These are phyloP conservation scores for Aspergillus sparsus DNA, from an alignment of 495 filamentous ascomycete genomes.

Conservation along the genomic window DNA sequence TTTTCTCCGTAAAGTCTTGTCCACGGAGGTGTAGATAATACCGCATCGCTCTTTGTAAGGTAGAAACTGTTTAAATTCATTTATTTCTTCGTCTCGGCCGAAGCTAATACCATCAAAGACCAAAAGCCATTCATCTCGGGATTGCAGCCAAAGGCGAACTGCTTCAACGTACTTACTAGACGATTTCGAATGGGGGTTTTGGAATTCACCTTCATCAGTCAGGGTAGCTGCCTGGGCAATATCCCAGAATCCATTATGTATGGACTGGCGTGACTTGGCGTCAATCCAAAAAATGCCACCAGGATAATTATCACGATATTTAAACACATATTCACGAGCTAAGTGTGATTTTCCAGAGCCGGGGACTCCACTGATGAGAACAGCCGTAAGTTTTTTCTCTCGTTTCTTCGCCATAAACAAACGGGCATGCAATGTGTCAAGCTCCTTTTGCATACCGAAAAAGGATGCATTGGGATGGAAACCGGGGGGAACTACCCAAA, in stretches of 20 bases:
- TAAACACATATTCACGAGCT: slow-evolving; percentile 78
- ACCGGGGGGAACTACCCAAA: slow-evolving; percentile 70
- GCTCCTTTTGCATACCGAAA: slow-evolving; percentile 70
- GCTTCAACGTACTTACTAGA: slow-evolving; percentile 56
- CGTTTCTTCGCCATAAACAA: slow-evolving; percentile 65
- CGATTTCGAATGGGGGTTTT: slow-evolving; percentile 42
- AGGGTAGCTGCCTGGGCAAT: slow-evolving; percentile 68
- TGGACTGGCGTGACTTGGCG: slow-evolving; percentile 63
- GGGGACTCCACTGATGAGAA: slow-evolving; percentile 71
- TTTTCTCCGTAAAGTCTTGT: slow-evolving; percentile 65
- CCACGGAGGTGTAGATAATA: slow-evolving; percentile 77
- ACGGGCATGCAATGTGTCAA: slow-evolving; percentile 66
- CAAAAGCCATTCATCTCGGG: slow-evolving; percentile 70
- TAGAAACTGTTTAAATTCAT: slow-evolving; percentile 63
- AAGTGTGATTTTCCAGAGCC: slow-evolving; percentile 81
- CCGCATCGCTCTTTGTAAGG: slow-evolving; percentile 68
- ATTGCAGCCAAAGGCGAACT: slow-evolving; percentile 71
- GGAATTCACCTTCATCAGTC: slow-evolving; percentile 41
- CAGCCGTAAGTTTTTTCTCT: slow-evolving; percentile 62
- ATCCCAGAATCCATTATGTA: slow-evolving; percentile 70
- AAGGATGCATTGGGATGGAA: slow-evolving; percentile 80
- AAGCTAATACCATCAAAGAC: slow-evolving; percentile 76
- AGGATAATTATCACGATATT: slow-evolving; percentile 62
- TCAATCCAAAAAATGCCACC: slow-evolving; percentile 83
- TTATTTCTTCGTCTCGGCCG: slow-evolving; percentile 56